Conservation (phyloP, 108 stramenopile species). For the Nitzschia putrida region DNA sequence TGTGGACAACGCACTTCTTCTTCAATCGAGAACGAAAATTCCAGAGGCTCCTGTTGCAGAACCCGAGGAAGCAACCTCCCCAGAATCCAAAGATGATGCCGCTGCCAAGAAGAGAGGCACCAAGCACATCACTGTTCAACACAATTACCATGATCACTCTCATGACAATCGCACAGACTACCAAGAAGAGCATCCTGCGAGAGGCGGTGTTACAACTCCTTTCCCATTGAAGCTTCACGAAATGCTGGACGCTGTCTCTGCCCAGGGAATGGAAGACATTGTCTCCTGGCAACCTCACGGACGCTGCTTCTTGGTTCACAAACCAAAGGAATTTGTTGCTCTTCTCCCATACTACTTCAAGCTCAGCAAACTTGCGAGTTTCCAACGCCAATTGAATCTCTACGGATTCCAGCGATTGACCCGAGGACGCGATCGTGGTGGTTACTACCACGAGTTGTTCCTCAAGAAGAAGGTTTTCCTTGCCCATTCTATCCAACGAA, state of each 20-base stretch:
- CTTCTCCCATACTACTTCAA: conserved; percentile 89
- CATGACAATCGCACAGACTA: conserved; percentile 40
- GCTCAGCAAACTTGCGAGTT: conserved; percentile 85
- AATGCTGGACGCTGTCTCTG: conserved; percentile 45
- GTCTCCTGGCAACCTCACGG: conserved; percentile 90
- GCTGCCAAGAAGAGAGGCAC: conserved; percentile 12
- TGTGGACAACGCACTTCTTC: conserved; percentile 6
- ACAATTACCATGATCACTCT: conserved; percentile 77
- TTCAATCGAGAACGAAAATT: conserved; percentile 5
- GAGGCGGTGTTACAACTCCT: conserved; percentile 64
- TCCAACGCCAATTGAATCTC: conserved; percentile 92
- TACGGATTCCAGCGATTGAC: conserved; percentile 89
- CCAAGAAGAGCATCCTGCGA: conserved; percentile 25
- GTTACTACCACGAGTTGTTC: conserved; percentile 80
- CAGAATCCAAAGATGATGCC: background rate
- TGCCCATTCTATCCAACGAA: conserved; percentile 66
- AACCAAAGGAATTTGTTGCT: conserved; percentile 82
- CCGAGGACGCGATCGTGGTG: conserved; percentile 63
- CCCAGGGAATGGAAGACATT: conserved; percentile 56
- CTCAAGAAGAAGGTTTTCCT: conserved; percentile 63
- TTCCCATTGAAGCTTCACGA: conserved; percentile 77
- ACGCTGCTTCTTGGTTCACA: conserved; percentile 84
- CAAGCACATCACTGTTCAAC: conserved; percentile 44
- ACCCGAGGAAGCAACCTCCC: background rate
- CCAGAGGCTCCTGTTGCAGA: background rate